Base-by-base conservation (phyloP, 495 filamentous ascomycete genomes). In the Aspergillus asperescens region DNA sequence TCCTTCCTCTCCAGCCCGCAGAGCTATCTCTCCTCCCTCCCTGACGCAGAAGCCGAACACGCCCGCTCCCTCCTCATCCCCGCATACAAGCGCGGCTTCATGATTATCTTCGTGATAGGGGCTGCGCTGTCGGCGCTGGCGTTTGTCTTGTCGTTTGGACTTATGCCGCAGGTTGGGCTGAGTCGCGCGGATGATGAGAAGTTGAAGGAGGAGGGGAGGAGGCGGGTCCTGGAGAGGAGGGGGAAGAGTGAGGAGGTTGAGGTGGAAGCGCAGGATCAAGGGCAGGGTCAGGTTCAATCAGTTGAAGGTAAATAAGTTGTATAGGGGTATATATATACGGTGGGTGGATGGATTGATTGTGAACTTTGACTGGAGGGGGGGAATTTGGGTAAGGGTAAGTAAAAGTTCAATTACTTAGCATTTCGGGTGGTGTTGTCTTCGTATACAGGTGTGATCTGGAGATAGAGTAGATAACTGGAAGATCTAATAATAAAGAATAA, bases 101-200 rank as follows among this genome's bases (percentile, higher is more conserved):
- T 70, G 12, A 71, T 76, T 22, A 74, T 81, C 38, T 81, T 80
- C 44, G 54, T 77, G 5, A 62, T 78, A 3, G 72, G 74, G 2
- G 75, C 77, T 5, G 65, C 60, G 0, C 47, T 81, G 10, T 66
- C 75, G n/a, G 72, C 71, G 0, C 32, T 77, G 5, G 73, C 76
- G 8, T 73, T 77, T 43, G 41, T 71, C 8, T 41, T 81, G 24
- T 67, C 77, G 8, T 58, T 60, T 42, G 64, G 60, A 42, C 60
- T 79, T 23, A 75, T 81, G 65, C 75, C 73, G 6, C 74, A 79
- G 46, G 62, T 79, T 24, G 63, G 64, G 8, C 49, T 80, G 19
- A 65, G 63, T 12, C 53, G 70, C 15, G 62, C 57, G 3, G 75
- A 79, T 55, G 77, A 79, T 56, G 67, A 73, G 41, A 65, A 68